Evolutionary conservation across 176 grass and related monocot genomes (phyloP), one percentile per base, ranked within the genome.

Genomic region (Poa pratensis): DNA sequence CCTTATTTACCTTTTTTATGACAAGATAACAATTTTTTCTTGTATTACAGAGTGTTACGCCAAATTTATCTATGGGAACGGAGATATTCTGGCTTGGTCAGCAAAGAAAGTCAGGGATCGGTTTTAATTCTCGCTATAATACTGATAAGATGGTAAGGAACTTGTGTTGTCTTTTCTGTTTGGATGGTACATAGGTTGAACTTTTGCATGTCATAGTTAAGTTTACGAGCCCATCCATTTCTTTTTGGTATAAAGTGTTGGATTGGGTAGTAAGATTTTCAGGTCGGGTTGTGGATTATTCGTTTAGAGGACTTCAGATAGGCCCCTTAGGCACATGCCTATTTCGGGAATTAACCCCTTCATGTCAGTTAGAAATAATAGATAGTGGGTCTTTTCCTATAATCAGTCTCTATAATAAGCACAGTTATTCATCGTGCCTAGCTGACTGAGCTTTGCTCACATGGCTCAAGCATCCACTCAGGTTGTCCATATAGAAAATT

Each of bases 51-150:
- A 96, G 96, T 92, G 90, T 99, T 84, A 92, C 96, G 16, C 93
- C 90, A 5, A 81, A 92, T 80, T 57, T 99, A 45, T 99, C 93
- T n/a, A 87, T 99, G 84, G 96, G 96, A 80, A 86, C 88, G 72
- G 96, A 99, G 92, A 82, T 96, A 40, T 99, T 99, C 85, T 96
- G 96, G 96, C 93, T 99, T 67, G 93, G 96, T 68, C 96, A 99
- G 37, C 96, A 99, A 73, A 96, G 93, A 77, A 99, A 99, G 26
- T 99, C 96, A 61, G 96, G 96, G 28, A 88, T 99, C 82, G 91
- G 96, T 80, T 99, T 99, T 85, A 94, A 94, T 40, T 83, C 90
- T 75, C 91, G 93, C 53, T 99, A 99, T 83, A 99, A 96, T 83
- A 94, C 86, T 3, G 93, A 99, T 75, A 99, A 99, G 43, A 96